Evolutionary conservation across 345 rosid genomes (phyloP), one percentile per base, ranked within the genome.

Genomic region (Gossypium longicalyx): DNA sequence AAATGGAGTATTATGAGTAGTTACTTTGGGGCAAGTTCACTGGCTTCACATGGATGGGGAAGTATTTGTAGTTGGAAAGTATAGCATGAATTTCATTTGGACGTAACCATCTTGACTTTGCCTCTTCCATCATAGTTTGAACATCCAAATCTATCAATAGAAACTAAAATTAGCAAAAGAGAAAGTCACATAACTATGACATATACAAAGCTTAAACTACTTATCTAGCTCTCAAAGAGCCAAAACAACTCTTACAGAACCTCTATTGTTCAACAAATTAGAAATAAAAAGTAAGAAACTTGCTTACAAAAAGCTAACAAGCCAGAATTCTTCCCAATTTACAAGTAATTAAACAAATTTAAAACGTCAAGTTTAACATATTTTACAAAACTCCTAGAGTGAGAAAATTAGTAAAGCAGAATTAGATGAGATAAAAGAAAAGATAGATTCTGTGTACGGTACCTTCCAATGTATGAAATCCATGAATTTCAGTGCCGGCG

Each of bases 31-130:
- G 99, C 73, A 95, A 84, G 85, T 88, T 80, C 77, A 89, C 75
- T 2, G 99, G 99, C 86, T 90, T 95, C 82, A 89, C 99, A 80
- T 62, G 53, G 77, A 95, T 85, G 82, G 61, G 74, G 84, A 95
- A 95, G 80, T 83, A 82, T 81, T 86, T 86, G 83, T 85, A 69
- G 74, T 95, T 95, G 71, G 85, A 88, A 22, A 95, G 92, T 56
- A 91, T 73, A 16, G 99, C 98, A 43, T 88, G 90, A 73, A 95
- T 93, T 85, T 95, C 99, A 52, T 95, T 95, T 4, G 99, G 99
- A 44, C 97, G 97, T 17, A 95, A 91, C 99, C 98, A 95, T 86
- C 98, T 89, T 20, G 85, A 67, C 81, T 72, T 85, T 19, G 97
- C 97, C 81, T 95, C 99, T 83, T 85, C 94, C 86, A 68, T 70